phyloP scores from a whole-genome alignment of 1,284 basidiomycete genomes.

The Boletus mariae region DNA sequence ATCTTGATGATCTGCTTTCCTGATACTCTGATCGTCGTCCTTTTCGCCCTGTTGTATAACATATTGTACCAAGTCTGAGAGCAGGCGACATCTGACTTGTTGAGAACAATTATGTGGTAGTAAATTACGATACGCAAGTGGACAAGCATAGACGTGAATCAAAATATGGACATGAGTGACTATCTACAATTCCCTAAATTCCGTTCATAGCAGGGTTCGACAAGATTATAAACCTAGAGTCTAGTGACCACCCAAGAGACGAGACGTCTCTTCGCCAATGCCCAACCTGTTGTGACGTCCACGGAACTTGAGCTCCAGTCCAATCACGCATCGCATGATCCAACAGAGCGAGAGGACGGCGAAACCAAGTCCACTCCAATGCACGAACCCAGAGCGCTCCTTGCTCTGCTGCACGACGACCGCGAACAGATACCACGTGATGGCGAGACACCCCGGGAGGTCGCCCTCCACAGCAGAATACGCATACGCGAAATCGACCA shows the following conservation, averaged over 20 bases:
- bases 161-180: conserved; percentile 2
- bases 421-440: conserved; percentile 82
- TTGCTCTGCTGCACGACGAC: conserved; percentile 72
- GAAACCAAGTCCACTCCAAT: conserved; percentile 86
- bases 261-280: conserved; percentile 33
- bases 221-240: neutral
- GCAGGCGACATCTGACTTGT: conserved; percentile 7
- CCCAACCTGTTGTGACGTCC: conserved; percentile 33
- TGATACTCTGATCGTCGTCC: conserved; percentile 12
- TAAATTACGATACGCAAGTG: conserved; percentile 11
- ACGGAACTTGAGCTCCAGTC: conserved; percentile 40
- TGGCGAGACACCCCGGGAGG: conserved; percentile 83
- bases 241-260: conserved; percentile 31
- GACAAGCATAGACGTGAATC: conserved; percentile 9
- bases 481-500: conserved; percentile 85
- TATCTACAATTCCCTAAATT: neutral
- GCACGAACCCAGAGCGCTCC: conserved; percentile 63
- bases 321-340: conserved; percentile 73
- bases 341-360: conserved; percentile 83
- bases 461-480: conserved; percentile 89
- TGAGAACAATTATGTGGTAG: conserved; percentile 17
- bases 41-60: conserved; percentile 18
- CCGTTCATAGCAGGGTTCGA: neutral
- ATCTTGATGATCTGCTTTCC: conserved; percentile 5
- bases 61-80: conserved; percentile 5